Percentiles rank a stretch among this genome's conserved stretches.
Conservation (phyloP, 768 basidiomycete genomes). For the Kwoniella sp. region DNA sequence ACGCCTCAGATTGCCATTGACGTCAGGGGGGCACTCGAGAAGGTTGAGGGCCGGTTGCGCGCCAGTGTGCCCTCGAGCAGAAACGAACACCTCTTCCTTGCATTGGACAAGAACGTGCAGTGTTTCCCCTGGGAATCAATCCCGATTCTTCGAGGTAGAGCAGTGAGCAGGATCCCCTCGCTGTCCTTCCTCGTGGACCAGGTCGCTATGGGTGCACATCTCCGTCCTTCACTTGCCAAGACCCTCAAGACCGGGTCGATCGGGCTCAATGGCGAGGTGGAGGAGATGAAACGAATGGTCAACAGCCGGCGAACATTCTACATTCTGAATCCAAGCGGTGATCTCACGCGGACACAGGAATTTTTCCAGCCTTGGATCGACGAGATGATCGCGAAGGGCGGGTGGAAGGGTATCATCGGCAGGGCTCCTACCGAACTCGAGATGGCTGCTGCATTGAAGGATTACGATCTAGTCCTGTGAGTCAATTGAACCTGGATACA, state of each 20-base stretch:
- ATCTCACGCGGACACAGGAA: slow-evolving; percentile 75
- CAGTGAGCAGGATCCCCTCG: slow-evolving; percentile 89
- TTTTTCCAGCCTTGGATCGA: slow-evolving; percentile 75
- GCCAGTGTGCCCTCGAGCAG: slow-evolving; percentile 19
- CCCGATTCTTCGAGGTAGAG: slow-evolving; percentile 73
- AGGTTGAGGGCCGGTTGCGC: slow-evolving; percentile 54
- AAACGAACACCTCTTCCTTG: slow-evolving; percentile 67
- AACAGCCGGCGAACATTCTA: slow-evolving; percentile 71
- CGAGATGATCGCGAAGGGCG: slow-evolving; percentile 61
- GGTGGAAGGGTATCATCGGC: slow-evolving; percentile 81
- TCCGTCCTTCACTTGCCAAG: slow-evolving; percentile 43
- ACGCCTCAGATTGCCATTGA: slow-evolving; percentile 61
- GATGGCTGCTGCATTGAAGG: slow-evolving; percentile 65
- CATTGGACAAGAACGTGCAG: slow-evolving; percentile 84
- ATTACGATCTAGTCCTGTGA: slow-evolving; percentile 83
- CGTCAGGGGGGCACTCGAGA: slow-evolving; percentile 69
- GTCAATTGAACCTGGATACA: slow-evolving; percentile 49
- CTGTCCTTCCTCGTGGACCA: slow-evolving; percentile 83
- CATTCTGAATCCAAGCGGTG: slow-evolving; percentile 87
- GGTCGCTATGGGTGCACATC: slow-evolving; percentile 59
- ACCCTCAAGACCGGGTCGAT: background rate
- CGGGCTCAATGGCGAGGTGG: slow-evolving; percentile 5
- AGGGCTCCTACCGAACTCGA: slow-evolving; percentile 77
- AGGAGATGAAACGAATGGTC: slow-evolving; percentile 57
- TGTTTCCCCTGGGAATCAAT: slow-evolving; percentile 94